These are phyloP conservation scores for Mycena galericulata DNA, from an alignment of 768 basidiomycete genomes.

Conservation along the genomic window DNA sequence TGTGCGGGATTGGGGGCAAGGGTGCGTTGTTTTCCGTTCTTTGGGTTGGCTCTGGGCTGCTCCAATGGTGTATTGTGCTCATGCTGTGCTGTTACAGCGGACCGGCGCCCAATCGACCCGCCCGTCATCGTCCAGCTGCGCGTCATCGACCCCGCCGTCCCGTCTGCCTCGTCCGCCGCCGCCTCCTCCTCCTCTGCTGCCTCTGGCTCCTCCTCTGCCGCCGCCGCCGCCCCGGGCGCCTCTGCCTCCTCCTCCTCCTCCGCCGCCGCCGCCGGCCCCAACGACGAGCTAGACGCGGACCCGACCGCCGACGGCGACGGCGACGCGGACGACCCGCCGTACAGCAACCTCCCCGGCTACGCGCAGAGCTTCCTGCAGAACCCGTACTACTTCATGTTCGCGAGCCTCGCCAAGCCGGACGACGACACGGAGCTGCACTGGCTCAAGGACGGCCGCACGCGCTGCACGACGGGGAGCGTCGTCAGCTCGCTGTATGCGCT, in stretches of 20 bases:
- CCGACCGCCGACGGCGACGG: conserved; percentile 33
- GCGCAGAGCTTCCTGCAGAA: conserved; percentile 82
- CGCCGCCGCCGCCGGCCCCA: conserved; percentile 22
- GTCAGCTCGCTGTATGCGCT: conserved; percentile 93
- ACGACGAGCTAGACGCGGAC: conserved; percentile 34
- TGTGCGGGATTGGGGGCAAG: conserved; percentile 91
- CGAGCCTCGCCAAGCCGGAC: conserved; percentile 88
- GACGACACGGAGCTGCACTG: conserved; percentile 92
- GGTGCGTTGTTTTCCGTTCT: conserved; percentile 48
- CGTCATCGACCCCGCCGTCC: conserved; percentile 72
- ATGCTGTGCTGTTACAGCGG: conserved; percentile 62
- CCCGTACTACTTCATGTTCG: conserved; percentile 97
- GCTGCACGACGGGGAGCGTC: conserved; percentile 91
- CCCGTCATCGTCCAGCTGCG: conserved; percentile 96
- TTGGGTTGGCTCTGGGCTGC: too few relatives aligned
- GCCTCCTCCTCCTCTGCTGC: background rate
- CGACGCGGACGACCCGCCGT: conserved; percentile 40
- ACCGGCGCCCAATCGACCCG: conserved; percentile 96
- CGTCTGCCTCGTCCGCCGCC: background rate
- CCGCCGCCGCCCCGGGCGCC: background rate
- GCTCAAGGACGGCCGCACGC: conserved; percentile 88
- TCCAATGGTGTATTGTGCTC: conserved; percentile 1
- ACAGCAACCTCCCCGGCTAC: conserved; percentile 54
- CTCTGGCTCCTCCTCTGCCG: conserved; percentile 9
- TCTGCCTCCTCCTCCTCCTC: background rate